phyloP scores from a whole-genome alignment of 495 filamentous ascomycete species.

The Talaromyces liani region DNA sequence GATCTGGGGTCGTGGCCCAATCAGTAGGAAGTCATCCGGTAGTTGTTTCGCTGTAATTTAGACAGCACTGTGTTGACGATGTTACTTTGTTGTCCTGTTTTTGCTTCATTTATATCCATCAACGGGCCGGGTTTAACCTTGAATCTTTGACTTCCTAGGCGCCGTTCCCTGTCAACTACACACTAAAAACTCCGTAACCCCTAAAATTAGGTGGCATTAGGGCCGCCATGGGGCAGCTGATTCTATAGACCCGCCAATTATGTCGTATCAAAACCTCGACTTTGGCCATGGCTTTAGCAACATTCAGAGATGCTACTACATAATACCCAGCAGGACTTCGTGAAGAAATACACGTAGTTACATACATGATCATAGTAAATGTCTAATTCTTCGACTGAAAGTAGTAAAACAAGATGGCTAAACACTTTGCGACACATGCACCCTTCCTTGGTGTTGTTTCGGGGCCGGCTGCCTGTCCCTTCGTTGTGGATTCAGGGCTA shows the following conservation, averaged over 20 bases:
- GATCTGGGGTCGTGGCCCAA: not conserved
- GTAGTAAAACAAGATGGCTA: not conserved
- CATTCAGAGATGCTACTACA: not conserved
- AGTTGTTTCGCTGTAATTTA: not conserved
- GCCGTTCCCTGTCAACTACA: not conserved
- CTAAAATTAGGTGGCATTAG: not conserved
- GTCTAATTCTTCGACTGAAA: not conserved
- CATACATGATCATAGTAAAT: not conserved
- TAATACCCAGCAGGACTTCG: not conserved
- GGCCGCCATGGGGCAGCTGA: not conserved
- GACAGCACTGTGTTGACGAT: not conserved
- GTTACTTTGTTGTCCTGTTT: not conserved
- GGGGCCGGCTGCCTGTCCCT: not conserved
- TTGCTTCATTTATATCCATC: not conserved
- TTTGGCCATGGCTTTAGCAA: not conserved
- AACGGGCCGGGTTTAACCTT: not conserved
- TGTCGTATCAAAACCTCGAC: not conserved
- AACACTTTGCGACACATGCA: not conserved
- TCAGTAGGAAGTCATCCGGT: not conserved
- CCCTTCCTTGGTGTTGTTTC: not conserved
- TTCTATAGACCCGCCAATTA: not conserved
- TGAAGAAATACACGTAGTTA: not conserved
- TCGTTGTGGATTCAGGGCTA: not conserved
- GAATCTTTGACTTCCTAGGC: no score
- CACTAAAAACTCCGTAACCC: not conserved